Base-by-base conservation (phyloP, 2,329 filamentous ascomycete species). In the Cytospora paraplurivora region DNA sequence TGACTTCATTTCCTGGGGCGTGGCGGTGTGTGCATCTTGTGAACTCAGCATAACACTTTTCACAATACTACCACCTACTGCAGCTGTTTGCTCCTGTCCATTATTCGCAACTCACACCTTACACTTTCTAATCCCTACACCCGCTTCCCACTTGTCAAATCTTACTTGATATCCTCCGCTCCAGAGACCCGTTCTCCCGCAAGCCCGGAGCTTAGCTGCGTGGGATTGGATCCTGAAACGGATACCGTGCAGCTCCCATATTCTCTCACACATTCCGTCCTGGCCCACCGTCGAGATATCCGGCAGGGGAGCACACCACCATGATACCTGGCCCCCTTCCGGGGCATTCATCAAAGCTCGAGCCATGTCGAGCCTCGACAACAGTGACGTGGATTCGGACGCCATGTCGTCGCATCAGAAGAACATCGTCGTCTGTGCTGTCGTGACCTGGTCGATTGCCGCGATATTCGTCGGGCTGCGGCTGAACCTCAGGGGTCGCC, bases 401-500 rank as follows among this genome's bases (percentile, higher is more conserved):
- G 44, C 41, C 62, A 38, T 44, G 56, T 41, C 37, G 49, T 65
- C 63, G 34, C 52, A 35, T 21, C 64, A 66, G 41, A 34, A 49
- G 21, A 57, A 52, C 21, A 63, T 67, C 37, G 32, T 67, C 34
- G 66, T 33, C 17, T 67, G 66, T 50, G 62, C 61, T 19, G 52
- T 49, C 15, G 35, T 53, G 13, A 67, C 59, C 44, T 64, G 64
- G 58, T 37, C 41, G 21, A 63, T 76, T 33, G 72, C 74, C 2
- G 73, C 72, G 19, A 17, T 71, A 0, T 65, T 74, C n/a, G 69
- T 73, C 27, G 57, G 65, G 7, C 35, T 72, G 34, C 73, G 74
- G 4, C 68, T 76, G 47, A 75, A 72, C 49, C 73, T 74, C 33
- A 65, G 74, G 60, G 67, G 70, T 7, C 64, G 68, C 7, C 60